Evolutionary conservation across 1,139 yeast genomes (phyloP).

Genomic region (Hyphopichia wangnamkhiaoensis): DNA sequence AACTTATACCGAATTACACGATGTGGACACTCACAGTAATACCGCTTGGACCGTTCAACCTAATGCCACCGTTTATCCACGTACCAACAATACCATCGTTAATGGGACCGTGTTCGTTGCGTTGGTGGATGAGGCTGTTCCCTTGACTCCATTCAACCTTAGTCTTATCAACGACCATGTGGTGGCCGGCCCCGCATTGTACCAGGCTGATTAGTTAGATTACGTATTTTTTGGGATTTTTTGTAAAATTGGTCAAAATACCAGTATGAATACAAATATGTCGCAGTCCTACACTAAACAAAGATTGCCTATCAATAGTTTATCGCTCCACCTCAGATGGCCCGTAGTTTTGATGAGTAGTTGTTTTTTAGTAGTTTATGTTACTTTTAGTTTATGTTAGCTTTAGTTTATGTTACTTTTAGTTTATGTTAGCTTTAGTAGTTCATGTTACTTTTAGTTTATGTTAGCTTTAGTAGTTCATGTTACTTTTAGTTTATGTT

Average conservation of each 20-base stretch:
- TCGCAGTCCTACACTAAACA: no score
- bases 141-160: neutral
- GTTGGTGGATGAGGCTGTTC: neutral
- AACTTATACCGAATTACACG: conserved; percentile 2
- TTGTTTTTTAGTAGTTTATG: no score
- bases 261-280: no score
- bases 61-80: conserved; percentile 2
- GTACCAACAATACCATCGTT: conserved; percentile 3
- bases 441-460: no score
- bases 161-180: neutral
- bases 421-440: no score
- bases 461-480: no score
- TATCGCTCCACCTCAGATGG: no score
- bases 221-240: neutral
- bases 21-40: neutral
- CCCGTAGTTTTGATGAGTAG: no score
- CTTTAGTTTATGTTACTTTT: no score
- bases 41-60: conserved; percentile 2
- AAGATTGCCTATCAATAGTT: no score
- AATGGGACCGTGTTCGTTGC: conserved; percentile 3
- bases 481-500: no score
- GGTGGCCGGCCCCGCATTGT: conserved; percentile 3
- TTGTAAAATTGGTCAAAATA: neutral
- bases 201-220: neutral
- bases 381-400: no score